Evolutionary conservation across 2,329 filamentous ascomycete genomes (phyloP).

Genomic region (Gnomoniopsis smithogilvyi): DNA sequence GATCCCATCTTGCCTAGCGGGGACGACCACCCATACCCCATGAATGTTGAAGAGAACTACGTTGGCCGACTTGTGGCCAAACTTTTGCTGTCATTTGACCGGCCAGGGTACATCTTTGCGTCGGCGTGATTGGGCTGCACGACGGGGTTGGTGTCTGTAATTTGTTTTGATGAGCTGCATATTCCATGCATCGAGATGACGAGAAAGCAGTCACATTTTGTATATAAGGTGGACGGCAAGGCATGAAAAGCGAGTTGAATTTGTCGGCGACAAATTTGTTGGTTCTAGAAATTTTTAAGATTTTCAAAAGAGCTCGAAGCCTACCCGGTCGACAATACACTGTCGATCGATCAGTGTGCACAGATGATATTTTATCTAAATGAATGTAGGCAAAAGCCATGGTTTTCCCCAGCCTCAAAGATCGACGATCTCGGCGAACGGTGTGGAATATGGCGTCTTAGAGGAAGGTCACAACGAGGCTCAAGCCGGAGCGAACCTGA

Average conservation of each 20-base stretch:
- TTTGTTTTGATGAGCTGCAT: neutral
- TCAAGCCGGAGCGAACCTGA: constrained; percentile 70
- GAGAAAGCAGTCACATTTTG: neutral
- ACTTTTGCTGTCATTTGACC: constrained; percentile 53
- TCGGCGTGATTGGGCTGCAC: constrained; percentile 14
- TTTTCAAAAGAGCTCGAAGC: too few relatives aligned
- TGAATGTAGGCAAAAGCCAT: constrained; percentile 70
- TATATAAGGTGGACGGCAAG: too few relatives aligned
- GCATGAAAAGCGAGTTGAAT: too few relatives aligned
- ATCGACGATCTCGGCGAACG: constrained; percentile 89
- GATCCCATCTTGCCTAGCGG: constrained; percentile 44
- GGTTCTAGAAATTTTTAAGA: too few relatives aligned
- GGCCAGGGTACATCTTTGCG: constrained; percentile 47
- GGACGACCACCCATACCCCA: constrained; percentile 43
- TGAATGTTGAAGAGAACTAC: constrained; percentile 48
- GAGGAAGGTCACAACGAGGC: constrained; percentile 56
- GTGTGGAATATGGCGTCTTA: constrained; percentile 84
- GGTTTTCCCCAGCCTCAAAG: constrained; percentile 89
- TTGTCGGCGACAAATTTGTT: too few relatives aligned
- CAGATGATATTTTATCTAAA: neutral
- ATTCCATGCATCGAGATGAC: neutral
- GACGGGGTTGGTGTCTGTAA: neutral
- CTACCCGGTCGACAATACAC: too few relatives aligned
- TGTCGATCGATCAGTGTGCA: neutral
- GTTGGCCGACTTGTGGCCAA: constrained; percentile 50